phyloP scores from a whole-genome alignment of 805 yeast species.

The Saturnispora gosingensis region DNA sequence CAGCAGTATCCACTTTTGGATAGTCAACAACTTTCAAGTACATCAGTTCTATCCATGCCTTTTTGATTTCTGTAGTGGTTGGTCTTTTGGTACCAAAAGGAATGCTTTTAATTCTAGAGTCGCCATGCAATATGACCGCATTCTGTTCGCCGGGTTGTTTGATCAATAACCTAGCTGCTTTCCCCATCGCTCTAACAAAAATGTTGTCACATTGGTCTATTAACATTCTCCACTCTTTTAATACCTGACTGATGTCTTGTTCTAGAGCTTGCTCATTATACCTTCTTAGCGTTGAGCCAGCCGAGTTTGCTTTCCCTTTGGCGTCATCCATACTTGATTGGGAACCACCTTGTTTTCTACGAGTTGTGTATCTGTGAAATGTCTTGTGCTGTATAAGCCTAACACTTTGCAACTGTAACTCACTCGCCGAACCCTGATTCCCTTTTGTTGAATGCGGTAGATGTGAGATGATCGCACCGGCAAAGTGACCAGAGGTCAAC shows the following conservation, averaged over 20 bases:
- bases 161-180: constrained; percentile 38
- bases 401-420: constrained; percentile 53
- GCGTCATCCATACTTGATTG: constrained; percentile 90
- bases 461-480: constrained; percentile 87
- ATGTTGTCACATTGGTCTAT: constrained; percentile 58
- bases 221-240: constrained; percentile 54
- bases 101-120: constrained; percentile 54
- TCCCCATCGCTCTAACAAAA: constrained; percentile 64
- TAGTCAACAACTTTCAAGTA: constrained; percentile 43
- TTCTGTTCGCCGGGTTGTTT: constrained; percentile 31
- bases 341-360: constrained; percentile 96
- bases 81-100: constrained; percentile 92
- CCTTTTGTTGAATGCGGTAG: constrained; percentile 48
- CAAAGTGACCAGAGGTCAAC: constrained; percentile 98
- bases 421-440: constrained; percentile 39
- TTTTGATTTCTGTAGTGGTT: constrained; percentile 67
- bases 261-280: constrained; percentile 80
- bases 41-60: constrained; percentile 75
- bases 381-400: constrained; percentile 68
- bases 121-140: constrained; percentile 41
- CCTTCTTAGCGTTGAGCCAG: constrained; percentile 84
- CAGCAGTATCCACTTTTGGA: constrained; percentile 38
- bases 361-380: constrained; percentile 88
- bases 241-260: constrained; percentile 63
- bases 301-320: constrained; percentile 91